Evolutionary conservation across 257 asterid species (phyloP).

Genomic region (Solanum virginianum): DNA sequence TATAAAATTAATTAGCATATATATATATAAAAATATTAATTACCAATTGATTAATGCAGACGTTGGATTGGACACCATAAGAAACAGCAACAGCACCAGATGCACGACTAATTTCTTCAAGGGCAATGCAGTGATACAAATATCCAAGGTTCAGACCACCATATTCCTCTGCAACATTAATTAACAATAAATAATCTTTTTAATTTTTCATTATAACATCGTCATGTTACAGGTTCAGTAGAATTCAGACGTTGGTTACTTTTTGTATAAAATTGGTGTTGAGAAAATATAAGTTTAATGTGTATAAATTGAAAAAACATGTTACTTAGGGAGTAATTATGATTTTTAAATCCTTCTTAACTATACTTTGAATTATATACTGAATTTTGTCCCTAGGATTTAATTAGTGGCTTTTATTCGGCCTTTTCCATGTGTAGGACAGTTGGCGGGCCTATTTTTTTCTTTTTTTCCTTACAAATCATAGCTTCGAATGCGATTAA

Average conservation of each 20-base stretch:
- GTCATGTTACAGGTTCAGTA: neutral
- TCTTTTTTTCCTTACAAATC: neutral
- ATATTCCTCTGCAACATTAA: conserved; percentile 49
- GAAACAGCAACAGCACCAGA: conserved; percentile 98
- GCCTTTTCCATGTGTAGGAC: no score
- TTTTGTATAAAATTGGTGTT: neutral
- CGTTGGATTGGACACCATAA: conserved; percentile 93
- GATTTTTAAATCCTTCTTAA: no score
- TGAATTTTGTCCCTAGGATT: no score
- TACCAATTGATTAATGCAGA: conserved; percentile 92
- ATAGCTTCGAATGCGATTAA: no score
- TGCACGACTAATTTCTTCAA: conserved; percentile 97
- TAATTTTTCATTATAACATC: no score
- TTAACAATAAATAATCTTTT: neutral
- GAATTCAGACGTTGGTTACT: neutral
- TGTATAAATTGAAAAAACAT: no score
- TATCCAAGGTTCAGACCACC: conserved; percentile 99
- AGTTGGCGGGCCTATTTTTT: neutral
- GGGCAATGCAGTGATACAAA: conserved; percentile 90
- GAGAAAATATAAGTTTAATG: no score
- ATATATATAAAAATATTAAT: conserved; percentile 1
- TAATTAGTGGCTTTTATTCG: no score
- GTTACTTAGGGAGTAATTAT: no score
- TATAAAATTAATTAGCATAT: no score
- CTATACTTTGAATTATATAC: no score